Conservation (phyloP, 345 rosid species). For the Salix udensis region DNA sequence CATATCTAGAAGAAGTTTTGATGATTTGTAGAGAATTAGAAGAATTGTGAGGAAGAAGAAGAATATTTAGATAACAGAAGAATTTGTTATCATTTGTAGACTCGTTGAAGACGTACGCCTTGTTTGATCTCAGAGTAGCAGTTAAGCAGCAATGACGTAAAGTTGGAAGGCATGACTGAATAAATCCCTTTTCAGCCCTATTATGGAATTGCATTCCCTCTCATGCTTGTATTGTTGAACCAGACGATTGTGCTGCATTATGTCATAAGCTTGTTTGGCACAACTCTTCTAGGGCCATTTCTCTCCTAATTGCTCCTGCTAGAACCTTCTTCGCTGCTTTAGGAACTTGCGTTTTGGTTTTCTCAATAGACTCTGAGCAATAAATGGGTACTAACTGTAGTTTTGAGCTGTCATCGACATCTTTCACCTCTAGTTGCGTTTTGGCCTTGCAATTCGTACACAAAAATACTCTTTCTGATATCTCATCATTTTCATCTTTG, state of each 20-base stretch:
- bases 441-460: conserved; percentile 63
- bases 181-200: conserved; percentile 71
- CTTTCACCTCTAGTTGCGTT: conserved; percentile 41
- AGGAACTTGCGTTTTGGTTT: conserved; percentile 66
- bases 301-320: conserved; percentile 93
- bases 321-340: conserved; percentile 94
- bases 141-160: too few species aligned
- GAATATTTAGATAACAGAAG: too few species aligned
- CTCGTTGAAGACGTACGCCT: too few species aligned
- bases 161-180: too few species aligned
- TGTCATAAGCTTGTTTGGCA: conserved; percentile 82
- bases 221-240: conserved; percentile 98
- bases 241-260: conserved; percentile 88
- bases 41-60: too few species aligned
- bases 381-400: too few species aligned
- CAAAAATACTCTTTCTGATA: conserved; percentile 36
- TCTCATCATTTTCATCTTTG: conserved; percentile 42
- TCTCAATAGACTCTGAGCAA: conserved; percentile 34
- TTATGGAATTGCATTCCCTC: conserved; percentile 90
- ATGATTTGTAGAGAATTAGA: too few species aligned
- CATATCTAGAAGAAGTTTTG: too few species aligned
- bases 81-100: too few species aligned
- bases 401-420: conserved; percentile 41
- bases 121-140: too few species aligned
- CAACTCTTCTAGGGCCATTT: conserved; percentile 98